Evolutionary conservation across 768 basidiomycete species (phyloP), one percentile per base, ranked within the genome.

Genomic region (Pholiota microspora): DNA sequence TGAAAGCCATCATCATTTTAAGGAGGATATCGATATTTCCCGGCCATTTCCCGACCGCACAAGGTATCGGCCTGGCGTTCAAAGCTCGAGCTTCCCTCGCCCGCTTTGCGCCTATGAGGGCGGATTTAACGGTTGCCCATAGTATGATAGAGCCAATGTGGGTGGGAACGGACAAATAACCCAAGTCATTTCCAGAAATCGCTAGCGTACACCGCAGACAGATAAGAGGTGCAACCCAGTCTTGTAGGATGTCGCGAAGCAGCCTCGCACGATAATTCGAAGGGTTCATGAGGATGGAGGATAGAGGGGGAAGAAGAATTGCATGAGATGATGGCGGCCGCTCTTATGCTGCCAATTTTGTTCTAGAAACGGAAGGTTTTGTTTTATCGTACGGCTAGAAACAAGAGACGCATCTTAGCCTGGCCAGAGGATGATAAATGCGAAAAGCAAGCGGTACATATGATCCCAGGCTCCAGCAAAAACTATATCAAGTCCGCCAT

Each of bases 21-120:
- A 87, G 62, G 53, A 88, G 75, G 45, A 89, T 67, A 61, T 91
- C 88, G 60, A 89, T 70, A 64, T 89, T 89, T n/a, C 88, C 88
- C 3, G 86, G 88, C 85, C 85, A 88, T 71, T 79, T 84, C 6
- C 88, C 88, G 15, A 78, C 71, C 13, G 88, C 81, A 16, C 76
- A 70, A 3, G 84, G 84, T 45, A 86, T 80, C 2, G 68, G 73
- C 55, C 72, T 71, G 5, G 83, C 84, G 4, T 79, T 77, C 12
- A 84, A 67, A 28, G 71, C 75, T 9, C 64, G 62, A 0, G 82
- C 82, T 42, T 84, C 74, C 29, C 70, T 69, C 16, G 57, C 59
- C 48, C 84, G 80, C 1, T 59, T 53, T 42, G 68, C 59, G 45
- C 73, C 67, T 10, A 60, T 57, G 54, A 76, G 71, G 13, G 68